Evolutionary conservation across 345 rosid genomes (phyloP).

Genomic region (Microthlaspi erraticum): DNA sequence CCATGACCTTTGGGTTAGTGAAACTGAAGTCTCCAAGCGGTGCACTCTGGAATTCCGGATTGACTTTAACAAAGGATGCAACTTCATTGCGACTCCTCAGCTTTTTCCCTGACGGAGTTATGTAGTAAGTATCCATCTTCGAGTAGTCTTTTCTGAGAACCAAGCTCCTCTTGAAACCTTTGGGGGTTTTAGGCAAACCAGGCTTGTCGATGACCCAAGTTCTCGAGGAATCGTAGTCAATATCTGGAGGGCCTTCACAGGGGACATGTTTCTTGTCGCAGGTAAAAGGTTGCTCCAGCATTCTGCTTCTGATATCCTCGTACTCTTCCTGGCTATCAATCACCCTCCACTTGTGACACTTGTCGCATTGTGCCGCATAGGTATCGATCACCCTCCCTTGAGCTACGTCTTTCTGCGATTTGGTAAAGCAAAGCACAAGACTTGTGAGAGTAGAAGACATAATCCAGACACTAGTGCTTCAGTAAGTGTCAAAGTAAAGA

Average conservation of each 20-base stretch:
- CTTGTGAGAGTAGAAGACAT: background rate
- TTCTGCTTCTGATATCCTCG: conserved; percentile 76
- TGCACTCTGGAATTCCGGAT: conserved; percentile 56
- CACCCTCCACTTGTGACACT: conserved; percentile 82
- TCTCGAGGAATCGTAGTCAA: conserved; percentile 64
- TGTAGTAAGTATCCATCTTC: conserved; percentile 86
- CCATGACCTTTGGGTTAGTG: conserved; percentile 77
- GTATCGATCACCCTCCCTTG: conserved; percentile 56
- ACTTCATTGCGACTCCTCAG: conserved; percentile 69
- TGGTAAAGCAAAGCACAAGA: background rate
- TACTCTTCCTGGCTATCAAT: conserved; percentile 63
- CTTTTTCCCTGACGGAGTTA: conserved; percentile 76
- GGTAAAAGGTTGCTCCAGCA: conserved; percentile 51
- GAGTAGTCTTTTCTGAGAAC: conserved; percentile 75
- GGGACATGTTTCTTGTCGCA: conserved; percentile 60
- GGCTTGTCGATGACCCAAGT: conserved; percentile 92
- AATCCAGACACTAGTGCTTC: too few relatives aligned
- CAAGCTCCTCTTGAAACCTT: conserved; percentile 79
- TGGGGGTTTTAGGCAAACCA: conserved; percentile 80
- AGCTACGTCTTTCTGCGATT: conserved; percentile 24
- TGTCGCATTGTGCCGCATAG: conserved; percentile 78
- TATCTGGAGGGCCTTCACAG: conserved; percentile 70
- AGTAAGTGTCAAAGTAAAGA: too few relatives aligned
- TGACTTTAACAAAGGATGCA: conserved; percentile 51
- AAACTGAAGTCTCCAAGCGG: conserved; percentile 63